Conservation (phyloP, 257 asterid species). For the Solanum pennellii region DNA sequence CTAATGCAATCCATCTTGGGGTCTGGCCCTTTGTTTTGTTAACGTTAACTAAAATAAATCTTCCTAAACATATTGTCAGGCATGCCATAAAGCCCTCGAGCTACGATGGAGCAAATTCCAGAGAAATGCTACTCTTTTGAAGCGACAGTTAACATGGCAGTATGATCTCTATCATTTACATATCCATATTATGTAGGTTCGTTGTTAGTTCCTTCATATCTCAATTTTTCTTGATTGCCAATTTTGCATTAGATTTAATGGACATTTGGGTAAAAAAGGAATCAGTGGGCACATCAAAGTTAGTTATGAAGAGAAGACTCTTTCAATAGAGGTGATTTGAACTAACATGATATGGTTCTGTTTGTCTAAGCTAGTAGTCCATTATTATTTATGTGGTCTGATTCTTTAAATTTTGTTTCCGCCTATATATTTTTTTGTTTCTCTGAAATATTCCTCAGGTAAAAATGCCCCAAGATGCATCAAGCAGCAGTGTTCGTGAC, state of each 20-base stretch:
- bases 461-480: constrained; percentile 93
- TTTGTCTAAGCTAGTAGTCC: background rate
- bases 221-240: constrained; percentile 4
- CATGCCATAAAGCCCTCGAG: constrained; percentile 49
- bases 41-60: background rate
- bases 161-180: constrained; percentile 27
- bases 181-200: background rate
- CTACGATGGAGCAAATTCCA: constrained; percentile 56
- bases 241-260: constrained; percentile 49
- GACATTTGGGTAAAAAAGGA: constrained; percentile 81
- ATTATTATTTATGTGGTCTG: background rate
- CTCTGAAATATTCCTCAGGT: constrained; percentile 29
- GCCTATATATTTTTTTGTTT: background rate
- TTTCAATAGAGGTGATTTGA: constrained; percentile 65
- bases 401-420: background rate
- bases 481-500: constrained; percentile 63
- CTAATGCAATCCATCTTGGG: background rate
- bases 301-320: constrained; percentile 68
- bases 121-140: constrained; percentile 55
- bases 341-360: background rate
- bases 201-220: background rate
- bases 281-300: constrained; percentile 71
- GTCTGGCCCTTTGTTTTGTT: background rate
- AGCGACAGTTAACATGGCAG: constrained; percentile 89
- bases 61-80: constrained; percentile 28